Percentiles rank a stretch among this genome's conserved stretches.
These are phyloP conservation scores for Termitomyces sp. DNA, from an alignment of 768 basidiomycete species.

Conservation along the genomic window DNA sequence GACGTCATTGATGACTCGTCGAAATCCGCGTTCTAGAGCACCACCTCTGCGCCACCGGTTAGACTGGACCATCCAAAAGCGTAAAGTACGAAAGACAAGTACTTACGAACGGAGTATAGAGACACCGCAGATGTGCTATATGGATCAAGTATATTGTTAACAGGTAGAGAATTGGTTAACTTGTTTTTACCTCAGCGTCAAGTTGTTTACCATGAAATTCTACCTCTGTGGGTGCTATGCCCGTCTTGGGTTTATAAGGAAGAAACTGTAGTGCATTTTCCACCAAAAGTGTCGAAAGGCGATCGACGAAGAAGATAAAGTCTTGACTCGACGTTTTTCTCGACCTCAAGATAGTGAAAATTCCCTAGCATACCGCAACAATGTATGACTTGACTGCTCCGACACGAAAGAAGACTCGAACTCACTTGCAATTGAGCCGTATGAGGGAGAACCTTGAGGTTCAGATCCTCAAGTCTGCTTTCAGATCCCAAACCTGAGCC, in stretches of 20 bases:
- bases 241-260: slow-evolving; percentile 57
- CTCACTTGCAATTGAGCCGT: slow-evolving; percentile 77
- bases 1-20: slow-evolving; percentile 80
- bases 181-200: slow-evolving; percentile 45
- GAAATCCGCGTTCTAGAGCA: slow-evolving; percentile 87
- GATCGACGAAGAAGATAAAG: slow-evolving; percentile 90
- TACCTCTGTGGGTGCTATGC: slow-evolving; percentile 64
- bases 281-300: slow-evolving; percentile 77
- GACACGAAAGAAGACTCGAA: neutral
- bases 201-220: slow-evolving; percentile 57
- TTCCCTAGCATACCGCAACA: slow-evolving; percentile 50
- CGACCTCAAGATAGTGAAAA: slow-evolving; percentile 83
- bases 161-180: neutral
- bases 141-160: neutral
- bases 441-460: slow-evolving; percentile 65
- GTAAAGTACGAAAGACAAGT: neutral
- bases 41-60: slow-evolving; percentile 56
- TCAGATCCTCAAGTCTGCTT: slow-evolving; percentile 34
- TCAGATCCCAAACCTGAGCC: slow-evolving; percentile 25
- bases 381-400: neutral
- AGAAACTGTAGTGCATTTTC: slow-evolving; percentile 82
- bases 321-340: slow-evolving; percentile 68
- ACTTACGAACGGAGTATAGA: slow-evolving; percentile 84
- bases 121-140: slow-evolving; percentile 78
- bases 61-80: slow-evolving; percentile 1